A percentile compares a stretch with the other conserved stretches of the same genome.
Evolutionary conservation across 2,329 filamentous ascomycete genomes (phyloP).

Genomic region (Plenodomus lindquistii): DNA sequence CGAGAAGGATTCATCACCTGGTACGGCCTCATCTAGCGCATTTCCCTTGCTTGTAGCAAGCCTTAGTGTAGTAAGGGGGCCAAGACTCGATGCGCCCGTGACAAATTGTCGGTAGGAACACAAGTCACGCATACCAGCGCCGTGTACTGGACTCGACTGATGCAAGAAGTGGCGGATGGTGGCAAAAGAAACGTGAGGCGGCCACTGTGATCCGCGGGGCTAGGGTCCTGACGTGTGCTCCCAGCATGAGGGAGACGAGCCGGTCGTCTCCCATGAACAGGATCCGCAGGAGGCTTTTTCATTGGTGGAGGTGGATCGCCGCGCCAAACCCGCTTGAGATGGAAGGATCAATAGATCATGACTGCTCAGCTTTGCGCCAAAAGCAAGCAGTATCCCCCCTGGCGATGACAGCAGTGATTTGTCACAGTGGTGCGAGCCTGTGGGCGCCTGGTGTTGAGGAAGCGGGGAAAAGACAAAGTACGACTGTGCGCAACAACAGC

Average conservation of each 20-base stretch:
- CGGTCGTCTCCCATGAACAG: slow-evolving; percentile 22
- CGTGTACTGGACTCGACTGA: neutral
- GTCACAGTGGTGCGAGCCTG: slow-evolving; percentile 6
- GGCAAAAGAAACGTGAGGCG: neutral
- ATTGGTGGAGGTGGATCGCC: slow-evolving; percentile 13
- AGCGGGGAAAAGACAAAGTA: slow-evolving; percentile 3
- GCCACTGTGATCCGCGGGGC: neutral
- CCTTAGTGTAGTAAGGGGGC: neutral
- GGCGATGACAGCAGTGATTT: neutral
- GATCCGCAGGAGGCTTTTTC: slow-evolving; percentile 9
- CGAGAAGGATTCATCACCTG: neutral
- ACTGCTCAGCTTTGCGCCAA: slow-evolving; percentile 8
- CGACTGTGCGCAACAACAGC: neutral
- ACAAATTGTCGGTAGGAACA: neutral
- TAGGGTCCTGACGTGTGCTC: slow-evolving; percentile 6
- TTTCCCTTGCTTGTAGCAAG: neutral
- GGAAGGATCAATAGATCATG: slow-evolving; percentile 6
- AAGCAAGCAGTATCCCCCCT: slow-evolving; percentile 1
- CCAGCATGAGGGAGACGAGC: slow-evolving; percentile 23
- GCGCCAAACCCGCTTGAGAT: slow-evolving; percentile 7
- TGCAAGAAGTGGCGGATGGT: neutral
- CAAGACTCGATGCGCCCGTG: neutral
- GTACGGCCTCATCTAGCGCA: neutral
- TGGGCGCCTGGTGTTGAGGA: neutral
- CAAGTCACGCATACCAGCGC: neutral